Percentiles rank a stretch among this genome's conserved stretches.
phyloP scores from a whole-genome alignment of 2,329 filamentous ascomycete species.

The Polychaeton citri region DNA sequence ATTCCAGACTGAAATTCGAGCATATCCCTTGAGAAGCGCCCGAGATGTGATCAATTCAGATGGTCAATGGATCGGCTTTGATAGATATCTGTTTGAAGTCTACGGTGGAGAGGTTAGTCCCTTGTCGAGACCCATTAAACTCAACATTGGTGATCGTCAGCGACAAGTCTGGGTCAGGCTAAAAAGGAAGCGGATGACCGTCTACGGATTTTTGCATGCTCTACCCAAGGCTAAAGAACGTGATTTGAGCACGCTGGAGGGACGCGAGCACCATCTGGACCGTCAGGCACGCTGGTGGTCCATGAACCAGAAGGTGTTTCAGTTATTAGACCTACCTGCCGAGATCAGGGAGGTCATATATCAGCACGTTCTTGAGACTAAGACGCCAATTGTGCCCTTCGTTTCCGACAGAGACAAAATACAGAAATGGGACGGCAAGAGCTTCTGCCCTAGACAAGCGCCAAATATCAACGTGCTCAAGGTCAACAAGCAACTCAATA shows the following conservation, averaged over 20 bases:
- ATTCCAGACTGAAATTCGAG: background rate
- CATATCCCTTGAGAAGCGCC: background rate
- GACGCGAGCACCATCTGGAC: background rate
- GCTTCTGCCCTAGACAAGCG: too few species aligned
- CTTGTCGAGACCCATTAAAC: too few species aligned
- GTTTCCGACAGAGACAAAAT: background rate
- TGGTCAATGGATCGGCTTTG: background rate
- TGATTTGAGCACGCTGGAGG: too few species aligned
- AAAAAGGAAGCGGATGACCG: too few species aligned
- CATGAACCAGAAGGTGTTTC: background rate
- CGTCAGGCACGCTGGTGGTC: background rate
- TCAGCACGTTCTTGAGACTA: conserved; percentile 2
- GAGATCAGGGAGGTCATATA: conserved; percentile 15
- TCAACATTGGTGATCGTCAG: too few species aligned
- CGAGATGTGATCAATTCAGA: background rate
- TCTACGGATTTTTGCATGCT: too few species aligned
- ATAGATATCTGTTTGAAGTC: background rate
- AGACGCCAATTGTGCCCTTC: too few species aligned
- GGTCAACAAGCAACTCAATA: conserved; percentile 8
- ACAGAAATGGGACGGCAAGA: too few species aligned
- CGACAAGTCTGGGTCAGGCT: too few species aligned
- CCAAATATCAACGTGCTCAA: conserved; percentile 5
- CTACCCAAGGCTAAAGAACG: too few species aligned
- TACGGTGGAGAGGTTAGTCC: too few species aligned
- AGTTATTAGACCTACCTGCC: conserved; percentile 7